Percentiles rank a stretch among this genome's conserved stretches.
Evolutionary conservation across 768 basidiomycete genomes (phyloP).

Genomic region (Cantharellus anzutake): DNA sequence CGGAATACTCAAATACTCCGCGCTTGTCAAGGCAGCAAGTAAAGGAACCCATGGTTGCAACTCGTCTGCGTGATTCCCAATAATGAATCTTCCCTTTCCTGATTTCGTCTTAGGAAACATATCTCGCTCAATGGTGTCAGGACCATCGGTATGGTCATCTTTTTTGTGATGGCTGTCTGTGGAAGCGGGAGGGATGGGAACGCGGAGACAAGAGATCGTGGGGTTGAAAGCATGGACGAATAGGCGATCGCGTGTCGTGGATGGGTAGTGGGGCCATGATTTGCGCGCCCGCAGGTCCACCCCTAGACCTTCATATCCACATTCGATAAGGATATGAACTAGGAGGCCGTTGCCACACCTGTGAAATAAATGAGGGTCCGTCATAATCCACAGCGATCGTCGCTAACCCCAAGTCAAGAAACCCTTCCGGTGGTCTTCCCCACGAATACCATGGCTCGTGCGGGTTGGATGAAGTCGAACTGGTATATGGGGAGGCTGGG

Average conservation of each 20-base stretch:
- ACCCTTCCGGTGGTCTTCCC: conserved; percentile 69
- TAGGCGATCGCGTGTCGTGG: conserved; percentile 37
- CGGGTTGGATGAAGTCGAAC: conserved; percentile 10
- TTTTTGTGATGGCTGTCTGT: not conserved
- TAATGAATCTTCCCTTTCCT: conserved; percentile 41
- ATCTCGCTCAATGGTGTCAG: not conserved
- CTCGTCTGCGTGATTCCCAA: conserved; percentile 94
- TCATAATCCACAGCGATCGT: not conserved
- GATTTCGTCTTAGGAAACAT: conserved; percentile 9
- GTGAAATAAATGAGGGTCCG: conserved; percentile 1
- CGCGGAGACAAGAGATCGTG: conserved; percentile 13
- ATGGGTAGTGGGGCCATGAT: conserved; percentile 70
- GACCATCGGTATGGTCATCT: not conserved
- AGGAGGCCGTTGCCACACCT: conserved; percentile 89
- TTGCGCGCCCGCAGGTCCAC: conserved; percentile 71
- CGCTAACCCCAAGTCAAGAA: conserved; percentile 82
- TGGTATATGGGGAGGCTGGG: conserved; percentile 8
- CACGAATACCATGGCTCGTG: conserved; percentile 43
- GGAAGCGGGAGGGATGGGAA: not conserved
- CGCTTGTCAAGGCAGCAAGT: conserved; percentile 33
- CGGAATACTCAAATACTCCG: conserved; percentile 36
- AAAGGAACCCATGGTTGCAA: conserved; percentile 89
- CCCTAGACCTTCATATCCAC: conserved; percentile 73
- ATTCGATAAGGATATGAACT: conserved; percentile 64
- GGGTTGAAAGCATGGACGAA: conserved; percentile 60